These are phyloP conservation scores for Citrullus amarus DNA, from an alignment of 306 rosid genomes.

Conservation along the genomic window DNA sequence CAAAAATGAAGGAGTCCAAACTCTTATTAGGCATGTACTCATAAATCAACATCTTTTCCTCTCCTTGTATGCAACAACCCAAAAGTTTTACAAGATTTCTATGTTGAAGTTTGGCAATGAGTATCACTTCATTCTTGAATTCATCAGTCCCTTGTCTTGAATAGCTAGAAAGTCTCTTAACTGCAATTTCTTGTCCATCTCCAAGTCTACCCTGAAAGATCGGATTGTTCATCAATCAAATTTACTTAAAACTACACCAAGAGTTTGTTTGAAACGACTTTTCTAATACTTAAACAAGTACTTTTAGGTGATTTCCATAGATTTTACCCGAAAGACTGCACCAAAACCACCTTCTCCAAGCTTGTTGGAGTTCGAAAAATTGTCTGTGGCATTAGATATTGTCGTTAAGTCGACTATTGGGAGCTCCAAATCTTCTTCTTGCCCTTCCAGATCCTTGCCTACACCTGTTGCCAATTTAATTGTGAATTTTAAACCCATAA, in stretches of 20 bases:
- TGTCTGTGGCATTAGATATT: slow-evolving; percentile 27
- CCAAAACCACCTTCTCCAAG: slow-evolving; percentile 64
- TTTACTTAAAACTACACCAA: no score
- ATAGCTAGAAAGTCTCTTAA: slow-evolving; percentile 37
- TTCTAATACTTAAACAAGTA: no score
- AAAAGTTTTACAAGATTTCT: slow-evolving; percentile 53
- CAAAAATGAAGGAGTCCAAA: slow-evolving; percentile 54
- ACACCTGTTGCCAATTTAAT: neutral
- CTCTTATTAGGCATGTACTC: slow-evolving; percentile 57
- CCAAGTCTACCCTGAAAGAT: slow-evolving; percentile 39
- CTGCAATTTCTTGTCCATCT: slow-evolving; percentile 44
- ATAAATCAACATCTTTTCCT: slow-evolving; percentile 38
- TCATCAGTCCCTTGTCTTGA: slow-evolving; percentile 51
- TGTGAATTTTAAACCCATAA: neutral
- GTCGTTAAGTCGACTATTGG: slow-evolving; percentile 27
- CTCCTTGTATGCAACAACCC: slow-evolving; percentile 44
- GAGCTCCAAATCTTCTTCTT: slow-evolving; percentile 29
- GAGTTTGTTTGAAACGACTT: neutral
- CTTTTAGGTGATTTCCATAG: no score
- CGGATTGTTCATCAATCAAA: neutral
- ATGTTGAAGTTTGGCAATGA: slow-evolving; percentile 59
- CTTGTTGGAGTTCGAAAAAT: slow-evolving; percentile 28
- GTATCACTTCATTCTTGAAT: slow-evolving; percentile 46
- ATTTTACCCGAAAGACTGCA: slow-evolving; percentile 33
- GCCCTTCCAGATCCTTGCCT: neutral